Evolutionary conservation across 441 rosid species (phyloP).

Genomic region (Adansonia rubrostipa): DNA sequence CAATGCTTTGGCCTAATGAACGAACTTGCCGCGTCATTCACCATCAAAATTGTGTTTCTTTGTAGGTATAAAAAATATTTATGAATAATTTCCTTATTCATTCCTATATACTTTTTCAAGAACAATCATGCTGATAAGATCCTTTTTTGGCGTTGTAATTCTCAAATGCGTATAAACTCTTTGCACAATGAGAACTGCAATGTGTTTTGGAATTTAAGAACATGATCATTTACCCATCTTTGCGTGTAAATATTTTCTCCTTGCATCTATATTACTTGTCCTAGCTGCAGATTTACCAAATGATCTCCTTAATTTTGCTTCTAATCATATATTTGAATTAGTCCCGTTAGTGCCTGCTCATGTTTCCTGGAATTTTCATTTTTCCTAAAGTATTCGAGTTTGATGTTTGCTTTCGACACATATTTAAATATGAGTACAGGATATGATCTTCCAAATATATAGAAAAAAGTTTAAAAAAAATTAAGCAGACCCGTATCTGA

Average conservation of each 20-base stretch:
- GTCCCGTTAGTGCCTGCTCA: background rate
- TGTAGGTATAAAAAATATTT: slow-evolving; percentile 30
- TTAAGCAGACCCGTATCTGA: no score
- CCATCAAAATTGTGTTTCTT: slow-evolving; percentile 25
- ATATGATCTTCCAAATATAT: no score
- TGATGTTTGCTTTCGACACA: no score
- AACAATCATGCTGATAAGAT: slow-evolving; percentile 32
- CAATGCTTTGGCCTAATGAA: slow-evolving; percentile 50
- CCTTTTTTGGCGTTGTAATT: slow-evolving; percentile 24
- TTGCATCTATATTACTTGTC: slow-evolving; percentile 20
- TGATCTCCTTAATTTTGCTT: background rate
- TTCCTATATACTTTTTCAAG: slow-evolving; percentile 38
- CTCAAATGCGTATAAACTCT: slow-evolving; percentile 35
- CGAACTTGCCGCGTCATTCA: background rate
- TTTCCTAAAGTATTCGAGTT: no score
- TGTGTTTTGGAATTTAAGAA: slow-evolving; percentile 30
- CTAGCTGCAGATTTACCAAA: slow-evolving; percentile 3
- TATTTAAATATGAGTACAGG: no score
- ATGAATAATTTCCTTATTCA: slow-evolving; percentile 27
- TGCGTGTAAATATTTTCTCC: background rate
- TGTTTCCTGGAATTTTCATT: no score
- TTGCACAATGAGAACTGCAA: slow-evolving; percentile 40
- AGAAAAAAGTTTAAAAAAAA: no score
- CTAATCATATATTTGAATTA: background rate
- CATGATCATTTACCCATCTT: slow-evolving; percentile 27